Base-by-base conservation (phyloP, 768 basidiomycete species). In the Rossbeevera mucosa region DNA sequence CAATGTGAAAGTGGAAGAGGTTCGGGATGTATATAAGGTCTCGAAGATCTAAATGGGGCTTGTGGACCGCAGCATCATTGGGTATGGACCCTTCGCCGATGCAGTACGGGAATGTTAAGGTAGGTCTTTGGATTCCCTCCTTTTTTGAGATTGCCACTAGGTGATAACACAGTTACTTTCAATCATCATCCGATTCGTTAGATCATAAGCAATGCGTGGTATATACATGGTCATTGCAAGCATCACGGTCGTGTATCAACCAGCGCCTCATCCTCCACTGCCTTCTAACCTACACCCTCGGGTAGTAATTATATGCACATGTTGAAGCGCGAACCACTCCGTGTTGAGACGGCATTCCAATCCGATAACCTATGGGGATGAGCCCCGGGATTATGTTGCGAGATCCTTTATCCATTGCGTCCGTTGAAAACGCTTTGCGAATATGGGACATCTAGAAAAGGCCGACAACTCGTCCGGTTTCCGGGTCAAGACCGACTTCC, bases 401-500 rank as follows among this genome's bases (percentile, higher is more conserved):
- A 18, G 18, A 26, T 33, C n/a, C 28, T 29, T 33, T 16, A 40
- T 46, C 51, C 40, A 44, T 46, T 30, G 44, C 58, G 53, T 52
- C 59, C 48, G 53, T 67, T 62, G 55, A 59, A 48, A 60, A 59
- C 49, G 54, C 52, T 47, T 9, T n/a, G 18, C 26, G 29, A 41
- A 48, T 24, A 22, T 25, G n/a, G 24, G 40, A 11, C 36, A 18
- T 41, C 53, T 66, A 95, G 79, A 94, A 96, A 49, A 96, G 76
- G 41, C 94, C 94, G 53, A 91, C 76, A 43, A 93, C 91, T 38
- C 82, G 78, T 48, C 94, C 94, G 3, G 83, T 83, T 62, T 88
- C 81, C 24, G 80, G 76, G 66, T 91, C 87, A 14, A 93, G 77
- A 26, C 82, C 87, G 57, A 92, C 90, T 70, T 93, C 91, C 90